These are phyloP conservation scores for Sporisorium exsertum DNA, from an alignment of 1,284 basidiomycete genomes.

Conservation along the genomic window DNA sequence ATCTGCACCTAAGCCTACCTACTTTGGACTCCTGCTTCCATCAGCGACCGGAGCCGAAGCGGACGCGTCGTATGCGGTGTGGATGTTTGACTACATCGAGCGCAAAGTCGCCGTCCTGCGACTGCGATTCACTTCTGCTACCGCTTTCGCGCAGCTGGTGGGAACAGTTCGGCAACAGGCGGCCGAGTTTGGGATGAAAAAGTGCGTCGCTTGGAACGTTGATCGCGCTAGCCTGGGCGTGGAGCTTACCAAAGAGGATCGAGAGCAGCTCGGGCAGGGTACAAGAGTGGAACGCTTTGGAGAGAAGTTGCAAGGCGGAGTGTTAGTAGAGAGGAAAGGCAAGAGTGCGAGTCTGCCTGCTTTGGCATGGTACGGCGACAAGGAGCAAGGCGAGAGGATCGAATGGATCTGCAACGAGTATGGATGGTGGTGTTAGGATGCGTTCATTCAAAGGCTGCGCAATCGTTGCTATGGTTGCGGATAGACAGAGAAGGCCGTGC, in stretches of 20 bases:
- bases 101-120: slow-evolving; percentile 36
- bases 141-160: slow-evolving; percentile 15
- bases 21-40: slow-evolving; percentile 28
- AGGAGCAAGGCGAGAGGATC: slow-evolving; percentile 13
- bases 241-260: slow-evolving; percentile 19
- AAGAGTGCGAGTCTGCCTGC: slow-evolving; percentile 29
- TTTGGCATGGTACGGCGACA: slow-evolving; percentile 39
- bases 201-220: slow-evolving; percentile 48
- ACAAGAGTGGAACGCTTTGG: slow-evolving; percentile 4
- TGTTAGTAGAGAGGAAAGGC: slow-evolving; percentile 31
- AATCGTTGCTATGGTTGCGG: too few relatives aligned
- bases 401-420: slow-evolving; percentile 50
- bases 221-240: slow-evolving; percentile 21
- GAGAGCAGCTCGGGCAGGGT: slow-evolving; percentile 11
- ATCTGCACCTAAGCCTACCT: slow-evolving; percentile 17
- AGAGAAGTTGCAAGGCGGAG: slow-evolving; percentile 17
- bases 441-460: too few relatives aligned
- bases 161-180: slow-evolving; percentile 20
- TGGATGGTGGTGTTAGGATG: slow-evolving; percentile 42
- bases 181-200: slow-evolving; percentile 25
- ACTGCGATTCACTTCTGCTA: slow-evolving; percentile 9
- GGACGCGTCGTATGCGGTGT: slow-evolving; percentile 29
- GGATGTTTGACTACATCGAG: slow-evolving; percentile 43
- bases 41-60: not conserved
- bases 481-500: not conserved